Evolutionary conservation across 768 basidiomycete species (phyloP).

Genomic region (Hortiboletus flavorubellus): DNA sequence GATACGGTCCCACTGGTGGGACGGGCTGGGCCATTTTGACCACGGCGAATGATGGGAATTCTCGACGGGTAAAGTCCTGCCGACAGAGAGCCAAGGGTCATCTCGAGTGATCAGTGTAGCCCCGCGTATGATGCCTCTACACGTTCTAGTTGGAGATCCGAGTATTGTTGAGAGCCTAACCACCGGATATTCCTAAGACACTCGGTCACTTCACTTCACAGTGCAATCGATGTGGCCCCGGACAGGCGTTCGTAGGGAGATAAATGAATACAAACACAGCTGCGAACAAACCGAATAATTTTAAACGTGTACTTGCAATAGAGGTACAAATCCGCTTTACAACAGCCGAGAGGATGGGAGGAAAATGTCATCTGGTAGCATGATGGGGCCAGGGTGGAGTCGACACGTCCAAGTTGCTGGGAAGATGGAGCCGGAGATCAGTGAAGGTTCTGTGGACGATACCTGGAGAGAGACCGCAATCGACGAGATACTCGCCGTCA

Average conservation of each 20-base stretch:
- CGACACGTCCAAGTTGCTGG: constrained; percentile 12
- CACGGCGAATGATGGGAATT: background rate
- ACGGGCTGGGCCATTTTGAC: background rate
- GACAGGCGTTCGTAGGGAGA: background rate
- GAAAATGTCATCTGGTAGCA: background rate
- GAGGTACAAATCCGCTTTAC: background rate
- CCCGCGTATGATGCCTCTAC: background rate
- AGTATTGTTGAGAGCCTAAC: background rate
- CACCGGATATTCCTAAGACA: background rate
- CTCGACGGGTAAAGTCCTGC: background rate
- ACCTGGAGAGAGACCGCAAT: constrained; percentile 40
- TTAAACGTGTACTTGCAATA: background rate
- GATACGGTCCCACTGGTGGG: background rate
- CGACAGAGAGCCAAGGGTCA: background rate
- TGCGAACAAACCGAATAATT: background rate
- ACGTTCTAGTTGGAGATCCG: background rate
- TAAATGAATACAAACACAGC: background rate
- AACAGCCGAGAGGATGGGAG: background rate
- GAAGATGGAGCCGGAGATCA: constrained; percentile 40
- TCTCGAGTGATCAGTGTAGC: background rate
- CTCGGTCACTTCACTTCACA: background rate
- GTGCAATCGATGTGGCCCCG: background rate
- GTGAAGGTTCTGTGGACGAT: constrained; percentile 40
- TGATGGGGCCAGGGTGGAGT: background rate
- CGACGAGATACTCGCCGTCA: constrained; percentile 41